Evolutionary conservation across 1,284 basidiomycete species (phyloP), one percentile per base, ranked within the genome.

Genomic region (Leccinum proliferum): DNA sequence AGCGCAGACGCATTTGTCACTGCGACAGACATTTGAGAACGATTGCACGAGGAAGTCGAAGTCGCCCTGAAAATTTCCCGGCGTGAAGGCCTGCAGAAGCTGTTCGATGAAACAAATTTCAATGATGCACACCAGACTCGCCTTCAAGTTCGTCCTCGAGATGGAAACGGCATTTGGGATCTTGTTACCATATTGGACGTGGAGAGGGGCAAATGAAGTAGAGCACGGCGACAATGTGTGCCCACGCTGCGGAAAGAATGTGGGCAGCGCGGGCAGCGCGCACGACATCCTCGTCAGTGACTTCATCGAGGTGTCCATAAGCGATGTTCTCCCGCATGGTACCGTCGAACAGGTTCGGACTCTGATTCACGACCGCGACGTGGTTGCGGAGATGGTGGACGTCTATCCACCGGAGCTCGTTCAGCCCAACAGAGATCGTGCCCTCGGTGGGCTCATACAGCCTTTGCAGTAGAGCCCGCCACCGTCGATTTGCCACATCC

Each of bases 191-290:
- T 53, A 62, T 58, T 61, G 4, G 60, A 60, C 5, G 25, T 60
- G 62, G 29, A 69, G 55, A 66, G 63, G 70, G 66, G 66, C 29
- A 56, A 52, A 63, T 58, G 62, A 66, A 63, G 21, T 14, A 61
- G 68, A 62, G 63, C 56, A 61, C 53, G 63, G 58, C 29, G 52
- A 32, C 52, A 48, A 48, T 48, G 46, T 48, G 46, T 48, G 46
- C 46, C 11, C 21, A 8, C 14, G 52, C 25, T 53, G 57, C 46
- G 58, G 65, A 59, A 61, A 59, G 29, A 21, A 21, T 21, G 21
- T 21, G 21, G 25, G 25, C 25, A 4, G 25, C 25, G 25, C 25
- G 25, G 25, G 25, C 25, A 4, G 25, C 25, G 25, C 25, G 25
- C 25, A 25, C 25, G 25, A 25, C 25, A 3, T 25, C 25, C 25